Evolutionary conservation across 768 basidiomycete species (phyloP).

Genomic region (Coprinopsis marcescibilis): DNA sequence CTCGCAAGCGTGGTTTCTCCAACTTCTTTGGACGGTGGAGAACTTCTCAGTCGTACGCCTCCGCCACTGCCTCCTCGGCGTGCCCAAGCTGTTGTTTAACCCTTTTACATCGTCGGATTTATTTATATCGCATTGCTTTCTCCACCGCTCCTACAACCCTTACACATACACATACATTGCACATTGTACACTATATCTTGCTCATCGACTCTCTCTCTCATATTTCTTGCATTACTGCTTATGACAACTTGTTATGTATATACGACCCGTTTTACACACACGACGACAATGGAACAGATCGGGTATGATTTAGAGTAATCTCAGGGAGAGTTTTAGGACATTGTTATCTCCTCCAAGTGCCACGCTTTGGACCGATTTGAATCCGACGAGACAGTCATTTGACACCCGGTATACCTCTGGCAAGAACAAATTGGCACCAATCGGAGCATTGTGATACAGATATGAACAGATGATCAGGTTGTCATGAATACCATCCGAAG

Average conservation of each 20-base stretch:
- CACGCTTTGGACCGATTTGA: too few relatives aligned
- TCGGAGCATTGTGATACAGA: not conserved
- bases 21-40: not conserved
- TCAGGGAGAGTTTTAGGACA: too few relatives aligned
- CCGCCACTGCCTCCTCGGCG: slow-evolving; percentile 26
- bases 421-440: not conserved
- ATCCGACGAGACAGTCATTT: not conserved
- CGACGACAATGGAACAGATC: too few relatives aligned
- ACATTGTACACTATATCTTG: slow-evolving; percentile 2
- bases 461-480: slow-evolving; percentile 1
- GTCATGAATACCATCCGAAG: slow-evolving; percentile 1
- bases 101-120: not conserved
- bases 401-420: not conserved
- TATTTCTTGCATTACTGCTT: not conserved
- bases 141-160: not conserved
- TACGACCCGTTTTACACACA: too few relatives aligned
- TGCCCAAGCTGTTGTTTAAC: slow-evolving; percentile 17
- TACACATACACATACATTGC: too few relatives aligned
- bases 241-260: not conserved
- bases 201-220: too few relatives aligned
- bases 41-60: slow-evolving; percentile 11
- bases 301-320: too few relatives aligned
- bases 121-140: not conserved
- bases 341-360: too few relatives aligned
- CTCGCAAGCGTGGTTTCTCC: not conserved